Conservation (phyloP, 78 protist species). For the Dictyostelium purpureum region DNA sequence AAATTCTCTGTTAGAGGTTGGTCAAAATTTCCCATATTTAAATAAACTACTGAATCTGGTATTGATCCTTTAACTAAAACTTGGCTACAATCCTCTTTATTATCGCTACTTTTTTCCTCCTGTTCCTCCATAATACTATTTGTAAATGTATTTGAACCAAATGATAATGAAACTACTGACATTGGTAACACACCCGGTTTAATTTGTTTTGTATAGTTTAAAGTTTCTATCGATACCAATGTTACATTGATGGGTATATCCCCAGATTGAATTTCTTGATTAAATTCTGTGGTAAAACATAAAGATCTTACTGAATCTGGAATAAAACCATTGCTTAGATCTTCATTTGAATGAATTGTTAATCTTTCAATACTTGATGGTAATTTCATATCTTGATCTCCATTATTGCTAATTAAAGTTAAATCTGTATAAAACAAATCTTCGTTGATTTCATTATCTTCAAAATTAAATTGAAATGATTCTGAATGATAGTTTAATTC, state of each 20-base stretch:
- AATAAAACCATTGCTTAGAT: background rate
- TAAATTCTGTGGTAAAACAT: background rate
- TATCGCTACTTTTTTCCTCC: background rate
- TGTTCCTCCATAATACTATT: background rate
- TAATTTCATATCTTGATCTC: background rate
- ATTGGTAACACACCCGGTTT: background rate
- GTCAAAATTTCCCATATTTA: slow-evolving; percentile 3
- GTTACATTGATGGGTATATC: background rate
- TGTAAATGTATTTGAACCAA: background rate
- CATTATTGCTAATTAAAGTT: too few species aligned
- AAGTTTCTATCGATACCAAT: background rate
- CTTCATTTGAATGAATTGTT: background rate
- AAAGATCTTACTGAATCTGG: background rate
- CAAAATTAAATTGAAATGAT: too few species aligned
- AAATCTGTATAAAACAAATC: too few species aligned
- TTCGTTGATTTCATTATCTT: background rate
- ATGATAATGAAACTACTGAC: background rate
- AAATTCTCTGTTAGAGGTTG: too few species aligned
- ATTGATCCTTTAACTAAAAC: background rate
- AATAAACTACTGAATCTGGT: background rate
- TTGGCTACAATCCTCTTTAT: background rate
- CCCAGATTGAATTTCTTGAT: background rate
- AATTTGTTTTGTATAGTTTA: background rate
- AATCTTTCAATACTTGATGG: background rate
- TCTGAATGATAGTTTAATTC: too few species aligned